Percentiles rank a stretch among this genome's conserved stretches.
Conservation (phyloP, 768 basidiomycete genomes). For the Tubosaeta sp. region DNA sequence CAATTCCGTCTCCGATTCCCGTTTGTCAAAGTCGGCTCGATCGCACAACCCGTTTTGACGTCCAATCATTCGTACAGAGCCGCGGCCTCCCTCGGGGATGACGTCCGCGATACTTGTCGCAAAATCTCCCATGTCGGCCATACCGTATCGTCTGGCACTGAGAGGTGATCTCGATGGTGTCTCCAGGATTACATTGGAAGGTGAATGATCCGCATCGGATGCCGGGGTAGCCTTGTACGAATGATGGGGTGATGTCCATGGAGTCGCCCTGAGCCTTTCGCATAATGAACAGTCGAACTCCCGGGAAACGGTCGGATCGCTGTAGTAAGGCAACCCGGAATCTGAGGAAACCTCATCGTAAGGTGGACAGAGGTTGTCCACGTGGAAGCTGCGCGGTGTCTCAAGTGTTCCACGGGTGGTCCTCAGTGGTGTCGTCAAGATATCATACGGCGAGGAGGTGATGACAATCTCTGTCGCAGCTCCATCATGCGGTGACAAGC, state of each 20-base stretch:
- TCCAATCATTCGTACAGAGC: not conserved
- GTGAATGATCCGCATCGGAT: not conserved
- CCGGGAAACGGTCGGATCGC: not conserved
- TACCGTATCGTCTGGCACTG: conserved; percentile 7
- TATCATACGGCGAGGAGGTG: too few relatives aligned
- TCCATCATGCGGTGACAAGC: too few relatives aligned
- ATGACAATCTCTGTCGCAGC: too few relatives aligned
- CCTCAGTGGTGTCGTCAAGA: too few relatives aligned
- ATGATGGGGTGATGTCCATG: not conserved
- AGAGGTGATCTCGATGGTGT: not conserved
- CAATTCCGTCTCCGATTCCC: not conserved
- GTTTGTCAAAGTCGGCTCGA: not conserved
- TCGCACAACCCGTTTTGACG: not conserved
- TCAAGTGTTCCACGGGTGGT: too few relatives aligned
- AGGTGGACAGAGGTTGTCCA: too few relatives aligned
- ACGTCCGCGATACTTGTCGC: not conserved
- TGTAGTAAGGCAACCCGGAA: not conserved
- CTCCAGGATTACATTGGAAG: not conserved
- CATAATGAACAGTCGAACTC: not conserved
- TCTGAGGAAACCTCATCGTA: not conserved
- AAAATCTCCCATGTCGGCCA: conserved; percentile 5
- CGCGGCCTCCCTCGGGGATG: not conserved
- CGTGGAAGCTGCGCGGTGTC: too few relatives aligned
- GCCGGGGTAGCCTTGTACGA: not conserved
- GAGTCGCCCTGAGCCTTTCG: not conserved